Base-by-base conservation (phyloP, 441 rosid species). In the Dalechampia spathulata region DNA sequence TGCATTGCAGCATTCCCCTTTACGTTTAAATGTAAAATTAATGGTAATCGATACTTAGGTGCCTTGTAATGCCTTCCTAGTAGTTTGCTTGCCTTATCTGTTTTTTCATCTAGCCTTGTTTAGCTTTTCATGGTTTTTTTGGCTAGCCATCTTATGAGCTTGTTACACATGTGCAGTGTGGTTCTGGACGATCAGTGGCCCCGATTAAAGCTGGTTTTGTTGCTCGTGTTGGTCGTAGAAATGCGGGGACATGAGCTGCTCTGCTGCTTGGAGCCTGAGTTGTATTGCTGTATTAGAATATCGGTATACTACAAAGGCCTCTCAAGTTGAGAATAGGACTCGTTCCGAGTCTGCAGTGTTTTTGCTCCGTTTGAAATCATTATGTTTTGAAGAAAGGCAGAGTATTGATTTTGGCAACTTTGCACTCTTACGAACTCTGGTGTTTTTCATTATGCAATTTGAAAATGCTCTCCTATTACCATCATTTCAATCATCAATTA, bases 111-210 rank as follows among this genome's bases (percentile, higher is more conserved):
- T 19, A 17, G 27, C 3, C 19, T 14, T 38, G 28, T 40, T 17
- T 22, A 5, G 43, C 22, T 7, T 21, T 23, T 38, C 22, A 16
- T 30, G 13, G 10, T 30, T 15, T 11, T 30, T 26, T 26, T 14
- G 20, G 40, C 11, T 34, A 26, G 15, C 9, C 36, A 12, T 6
- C 13, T 25, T 41, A 28, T 28, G 14, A n/a, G 46, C 9, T 42
- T 3, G 6, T 40, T 4, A 50, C 32, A 2, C 23, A 25, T 26
- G 13, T 77, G 74, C 85, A 86, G 99, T 89, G 97, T 74, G 95
- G 96, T 23, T 92, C 95, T 37, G 94, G 91, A 58, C 73, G 97
- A 63, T 92, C 99, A 23, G 97, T 88, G 61, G 86, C 93, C 41
- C 89, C 75, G 25, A 87, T 85, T 55, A 87, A 79, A 73, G 86